Conservation (phyloP, 208 protist genomes). For the Trypanosoma vivax region DNA sequence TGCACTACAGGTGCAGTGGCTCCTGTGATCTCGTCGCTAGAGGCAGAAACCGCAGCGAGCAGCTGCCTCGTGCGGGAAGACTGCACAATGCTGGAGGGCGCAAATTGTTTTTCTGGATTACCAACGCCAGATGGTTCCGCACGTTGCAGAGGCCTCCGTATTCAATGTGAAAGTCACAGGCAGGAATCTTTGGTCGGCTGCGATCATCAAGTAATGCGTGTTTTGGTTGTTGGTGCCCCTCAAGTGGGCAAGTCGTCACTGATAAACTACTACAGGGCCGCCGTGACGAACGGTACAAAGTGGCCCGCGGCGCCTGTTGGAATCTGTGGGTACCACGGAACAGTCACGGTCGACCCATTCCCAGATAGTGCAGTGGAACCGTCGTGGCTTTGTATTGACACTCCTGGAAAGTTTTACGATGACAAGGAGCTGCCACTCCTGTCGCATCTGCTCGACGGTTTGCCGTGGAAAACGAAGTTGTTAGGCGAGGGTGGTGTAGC, state of each 20-base stretch:
- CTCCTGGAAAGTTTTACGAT: slow-evolving; percentile 63
- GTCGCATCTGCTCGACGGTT: slow-evolving; percentile 40
- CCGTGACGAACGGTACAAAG: slow-evolving; percentile 45
- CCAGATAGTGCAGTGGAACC: slow-evolving; percentile 56
- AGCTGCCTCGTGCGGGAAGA: not conserved
- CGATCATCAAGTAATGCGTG: slow-evolving; percentile 35
- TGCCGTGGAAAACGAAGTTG: slow-evolving; percentile 71
- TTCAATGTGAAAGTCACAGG: not conserved
- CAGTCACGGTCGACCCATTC: slow-evolving; percentile 60
- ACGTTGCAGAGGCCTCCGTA: not conserved
- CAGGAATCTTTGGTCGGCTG: not conserved
- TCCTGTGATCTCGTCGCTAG: too few relatives aligned
- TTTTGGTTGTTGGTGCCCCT: slow-evolving; percentile 69
- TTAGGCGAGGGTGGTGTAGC: slow-evolving; percentile 30
- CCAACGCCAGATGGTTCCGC: not conserved
- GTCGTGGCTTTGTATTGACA: slow-evolving; percentile 77
- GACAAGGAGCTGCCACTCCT: slow-evolving; percentile 27
- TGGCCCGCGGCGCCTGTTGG: slow-evolving; percentile 76
- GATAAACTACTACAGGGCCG: slow-evolving; percentile 64
- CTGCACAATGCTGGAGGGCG: not conserved
- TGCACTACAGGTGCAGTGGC: too few relatives aligned
- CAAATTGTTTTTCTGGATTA: not conserved
- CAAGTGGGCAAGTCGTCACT: slow-evolving; percentile 79
- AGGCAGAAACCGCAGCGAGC: too few relatives aligned
- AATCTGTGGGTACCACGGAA: slow-evolving; percentile 74